Conservation (phyloP, 2,329 filamentous ascomycete species). For the Hortaea werneckii region DNA sequence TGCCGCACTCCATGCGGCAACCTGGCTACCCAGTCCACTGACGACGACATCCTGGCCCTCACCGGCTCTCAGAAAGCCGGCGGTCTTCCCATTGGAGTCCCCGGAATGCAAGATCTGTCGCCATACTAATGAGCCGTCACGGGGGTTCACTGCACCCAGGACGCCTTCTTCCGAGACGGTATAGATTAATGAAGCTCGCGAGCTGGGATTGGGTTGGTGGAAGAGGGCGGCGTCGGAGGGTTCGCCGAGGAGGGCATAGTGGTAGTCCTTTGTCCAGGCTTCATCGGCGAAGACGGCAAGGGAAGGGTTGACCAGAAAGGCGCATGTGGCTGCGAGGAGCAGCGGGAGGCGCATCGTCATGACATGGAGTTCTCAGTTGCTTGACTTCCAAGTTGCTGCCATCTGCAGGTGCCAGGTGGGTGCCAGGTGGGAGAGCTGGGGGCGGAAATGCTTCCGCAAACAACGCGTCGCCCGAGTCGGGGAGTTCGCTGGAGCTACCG, state of each 20-base stretch:
- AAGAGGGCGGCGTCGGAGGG: constrained; percentile 85
- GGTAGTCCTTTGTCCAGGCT: constrained; percentile 84
- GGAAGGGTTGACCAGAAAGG: constrained; percentile 40
- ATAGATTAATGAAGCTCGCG: constrained; percentile 82
- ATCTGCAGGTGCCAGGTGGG: no score
- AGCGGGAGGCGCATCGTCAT: neutral
- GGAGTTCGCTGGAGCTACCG: no score
- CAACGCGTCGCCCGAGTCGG: no score
- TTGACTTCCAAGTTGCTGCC: no score
- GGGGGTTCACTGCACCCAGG: constrained; percentile 80
- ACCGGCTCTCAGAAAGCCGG: constrained; percentile 54
- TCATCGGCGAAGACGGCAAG: constrained; percentile 63
- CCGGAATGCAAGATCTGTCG: constrained; percentile 50
- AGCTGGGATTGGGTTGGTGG: constrained; percentile 70
- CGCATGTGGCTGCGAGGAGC: constrained; percentile 17
- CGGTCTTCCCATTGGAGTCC: constrained; percentile 14
- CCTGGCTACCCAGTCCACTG: constrained; percentile 57
- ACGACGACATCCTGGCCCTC: constrained; percentile 69
- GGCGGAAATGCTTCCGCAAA: no score
- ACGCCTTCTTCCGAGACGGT: constrained; percentile 77
- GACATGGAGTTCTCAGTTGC: neutral
- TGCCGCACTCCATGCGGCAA: constrained; percentile 74
- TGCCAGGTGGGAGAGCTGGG: no score
- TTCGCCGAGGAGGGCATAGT: constrained; percentile 76
- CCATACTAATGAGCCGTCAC: constrained; percentile 77